Conservation (phyloP, 163 green algal species). For the Scenedesmus sp. region DNA sequence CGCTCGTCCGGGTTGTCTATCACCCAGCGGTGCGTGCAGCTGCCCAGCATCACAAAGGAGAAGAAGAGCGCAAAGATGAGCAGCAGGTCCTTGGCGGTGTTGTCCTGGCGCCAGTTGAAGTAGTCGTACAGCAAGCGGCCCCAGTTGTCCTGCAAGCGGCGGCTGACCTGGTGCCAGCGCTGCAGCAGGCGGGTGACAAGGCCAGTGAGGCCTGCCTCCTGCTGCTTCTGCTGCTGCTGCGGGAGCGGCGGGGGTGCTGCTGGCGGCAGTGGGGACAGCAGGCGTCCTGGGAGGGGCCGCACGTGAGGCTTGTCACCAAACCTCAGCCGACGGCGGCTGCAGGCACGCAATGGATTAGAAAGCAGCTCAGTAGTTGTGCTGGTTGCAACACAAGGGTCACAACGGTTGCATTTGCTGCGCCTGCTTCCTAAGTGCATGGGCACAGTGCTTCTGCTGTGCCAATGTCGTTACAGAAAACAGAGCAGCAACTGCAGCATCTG, state of each 20-base stretch:
- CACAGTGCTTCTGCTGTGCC: too few species aligned
- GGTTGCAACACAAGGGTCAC: too few species aligned
- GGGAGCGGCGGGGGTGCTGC: background rate
- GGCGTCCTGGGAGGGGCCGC: background rate
- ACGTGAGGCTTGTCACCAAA: conserved; percentile 10
- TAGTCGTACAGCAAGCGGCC: conserved; percentile 39
- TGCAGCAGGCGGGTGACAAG: background rate
- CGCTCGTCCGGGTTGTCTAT: conserved; percentile 1
- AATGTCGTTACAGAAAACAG: background rate
- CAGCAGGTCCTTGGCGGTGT: conserved; percentile 37
- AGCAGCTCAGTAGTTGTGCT: too few species aligned
- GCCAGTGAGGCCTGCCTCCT: background rate
- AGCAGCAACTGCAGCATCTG: background rate
- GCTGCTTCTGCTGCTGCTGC: background rate
- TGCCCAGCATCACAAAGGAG: conserved; percentile 17
- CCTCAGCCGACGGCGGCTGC: conserved; percentile 17
- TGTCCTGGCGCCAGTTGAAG: conserved; percentile 49
- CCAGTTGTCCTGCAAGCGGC: background rate
- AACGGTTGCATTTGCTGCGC: too few species aligned
- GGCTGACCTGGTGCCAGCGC: background rate
- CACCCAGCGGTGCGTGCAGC: background rate
- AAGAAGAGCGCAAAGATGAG: conserved; percentile 26
- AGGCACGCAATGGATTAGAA: background rate
- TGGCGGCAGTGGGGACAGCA: background rate
- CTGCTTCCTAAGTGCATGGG: too few species aligned